Conservation (phyloP, 2,329 filamentous ascomycete genomes). For the Aspergillus versicolor region DNA sequence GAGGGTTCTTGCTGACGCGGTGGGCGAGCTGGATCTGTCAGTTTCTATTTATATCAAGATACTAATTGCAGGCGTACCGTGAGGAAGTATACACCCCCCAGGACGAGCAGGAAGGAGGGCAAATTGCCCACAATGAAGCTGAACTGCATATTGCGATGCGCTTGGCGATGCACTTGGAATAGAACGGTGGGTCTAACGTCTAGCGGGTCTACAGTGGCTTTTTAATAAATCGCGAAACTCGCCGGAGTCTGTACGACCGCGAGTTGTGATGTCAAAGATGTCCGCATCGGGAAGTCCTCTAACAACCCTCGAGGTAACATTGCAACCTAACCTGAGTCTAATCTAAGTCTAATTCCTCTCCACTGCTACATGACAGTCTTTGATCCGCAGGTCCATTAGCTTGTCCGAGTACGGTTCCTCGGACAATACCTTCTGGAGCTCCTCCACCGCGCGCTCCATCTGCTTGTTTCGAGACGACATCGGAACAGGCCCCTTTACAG, state of each 20-base stretch:
- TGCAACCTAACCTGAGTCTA: background rate
- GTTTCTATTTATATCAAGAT: background rate
- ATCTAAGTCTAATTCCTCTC: background rate
- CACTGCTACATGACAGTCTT: constrained; percentile 8
- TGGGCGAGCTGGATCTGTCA: background rate
- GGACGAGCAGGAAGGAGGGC: constrained; percentile 3
- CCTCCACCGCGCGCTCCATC: background rate
- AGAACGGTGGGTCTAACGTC: background rate
- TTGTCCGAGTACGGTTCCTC: constrained; percentile 14
- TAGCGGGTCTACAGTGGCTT: background rate
- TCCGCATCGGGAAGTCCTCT: background rate
- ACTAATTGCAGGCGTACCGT: background rate
- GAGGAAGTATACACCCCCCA: constrained; percentile 5
- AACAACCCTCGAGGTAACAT: no score
- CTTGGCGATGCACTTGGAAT: background rate
- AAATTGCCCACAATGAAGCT: background rate
- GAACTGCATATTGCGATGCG: background rate
- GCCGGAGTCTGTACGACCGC: background rate
- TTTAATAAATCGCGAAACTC: background rate
- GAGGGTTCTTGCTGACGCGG: background rate
- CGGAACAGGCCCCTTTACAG: background rate
- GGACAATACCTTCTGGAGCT: constrained; percentile 13
- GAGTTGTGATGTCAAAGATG: background rate
- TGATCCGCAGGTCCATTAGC: constrained; percentile 14
- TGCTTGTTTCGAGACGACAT: background rate